Base-by-base conservation (phyloP, 495 filamentous ascomycete genomes). In the Neurospora pannonica region DNA sequence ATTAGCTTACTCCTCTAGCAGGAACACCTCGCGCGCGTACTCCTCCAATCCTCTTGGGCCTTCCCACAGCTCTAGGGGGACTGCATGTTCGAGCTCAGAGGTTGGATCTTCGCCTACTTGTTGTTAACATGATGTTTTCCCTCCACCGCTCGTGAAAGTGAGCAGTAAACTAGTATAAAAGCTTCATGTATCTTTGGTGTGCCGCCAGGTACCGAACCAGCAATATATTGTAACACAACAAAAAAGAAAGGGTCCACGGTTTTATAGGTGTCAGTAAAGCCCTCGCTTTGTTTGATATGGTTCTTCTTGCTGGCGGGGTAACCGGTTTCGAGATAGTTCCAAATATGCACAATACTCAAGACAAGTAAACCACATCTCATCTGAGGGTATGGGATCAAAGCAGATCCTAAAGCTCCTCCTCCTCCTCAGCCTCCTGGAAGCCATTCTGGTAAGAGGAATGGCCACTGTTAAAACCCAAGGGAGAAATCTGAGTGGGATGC, bases 1-100 rank as follows among this genome's bases (percentile, higher is more conserved):
- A 82, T 99, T 98, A 3, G 94, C 92, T 74, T 92, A 90, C 84
- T 99, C 96, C 82, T 99, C 96, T 5, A 97, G 86, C 0, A 94
- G 94, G 78, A 98, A 99, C 0, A 97, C 94, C 78, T 99, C 96
- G 28, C 93, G 88, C 37, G 95, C 96, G 82, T 98, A 99, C 81
- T 98, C 96, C 78, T 98, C 94, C 80, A 99, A 88, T 43, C 94
- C 92, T 46, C 96, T 87, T 79, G 92, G 92, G 6, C 95, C 96
- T 77, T 97, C 92, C 96, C 96, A 98, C 60, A 98, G 82, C 74
- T 90, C 87, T 72, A 93, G 83, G 11, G 19, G 10, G 11, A 60
- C 48, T 28, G 48, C 21, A 60, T 13, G 24, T 28, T 24, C 46
- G 48, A 60, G 48, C 21, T 11, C 43, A 60, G 24, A 60, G 5